phyloP scores from a whole-genome alignment of 805 yeast genomes.

The Yamadazyma paraphyllophila region DNA sequence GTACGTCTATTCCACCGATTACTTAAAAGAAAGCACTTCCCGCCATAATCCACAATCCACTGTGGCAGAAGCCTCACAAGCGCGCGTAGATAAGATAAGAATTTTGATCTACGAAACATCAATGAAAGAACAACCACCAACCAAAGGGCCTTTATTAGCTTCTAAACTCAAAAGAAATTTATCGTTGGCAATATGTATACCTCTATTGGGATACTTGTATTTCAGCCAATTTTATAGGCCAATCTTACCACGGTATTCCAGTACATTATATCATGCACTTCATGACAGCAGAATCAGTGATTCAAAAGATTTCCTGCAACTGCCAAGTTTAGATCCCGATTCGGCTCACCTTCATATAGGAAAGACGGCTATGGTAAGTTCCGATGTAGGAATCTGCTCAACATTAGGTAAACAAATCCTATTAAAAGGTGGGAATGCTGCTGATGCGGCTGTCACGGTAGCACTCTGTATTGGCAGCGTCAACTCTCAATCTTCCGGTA shows the following conservation, averaged over 20 bases:
- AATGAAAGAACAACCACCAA: too few species aligned
- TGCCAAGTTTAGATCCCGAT: slow-evolving; percentile 46
- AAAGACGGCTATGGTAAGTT: slow-evolving; percentile 59
- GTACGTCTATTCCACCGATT: too few species aligned
- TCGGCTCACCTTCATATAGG: slow-evolving; percentile 39
- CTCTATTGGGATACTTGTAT: neutral
- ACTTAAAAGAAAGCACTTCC: too few species aligned
- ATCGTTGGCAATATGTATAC: neutral
- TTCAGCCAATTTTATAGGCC: neutral
- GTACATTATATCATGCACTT: neutral
- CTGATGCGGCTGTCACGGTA: slow-evolving; percentile 89
- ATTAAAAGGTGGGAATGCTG: slow-evolving; percentile 70
- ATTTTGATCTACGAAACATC: too few species aligned
- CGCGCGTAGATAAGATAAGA: too few species aligned
- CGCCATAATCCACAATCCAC: too few species aligned
- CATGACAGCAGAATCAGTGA: slow-evolving; percentile 6
- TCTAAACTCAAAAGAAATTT: neutral
- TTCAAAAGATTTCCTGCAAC: slow-evolving; percentile 9
- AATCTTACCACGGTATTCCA: neutral
- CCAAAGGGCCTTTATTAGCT: too few species aligned
- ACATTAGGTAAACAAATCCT: slow-evolving; percentile 58
- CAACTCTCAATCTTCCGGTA: slow-evolving; percentile 81
- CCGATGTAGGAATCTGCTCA: slow-evolving; percentile 65
- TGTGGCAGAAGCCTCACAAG: too few species aligned
- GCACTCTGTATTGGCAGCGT: slow-evolving; percentile 85